Evolutionary conservation across 1,284 basidiomycete species (phyloP).

Genomic region (Xanthoconium separans): DNA sequence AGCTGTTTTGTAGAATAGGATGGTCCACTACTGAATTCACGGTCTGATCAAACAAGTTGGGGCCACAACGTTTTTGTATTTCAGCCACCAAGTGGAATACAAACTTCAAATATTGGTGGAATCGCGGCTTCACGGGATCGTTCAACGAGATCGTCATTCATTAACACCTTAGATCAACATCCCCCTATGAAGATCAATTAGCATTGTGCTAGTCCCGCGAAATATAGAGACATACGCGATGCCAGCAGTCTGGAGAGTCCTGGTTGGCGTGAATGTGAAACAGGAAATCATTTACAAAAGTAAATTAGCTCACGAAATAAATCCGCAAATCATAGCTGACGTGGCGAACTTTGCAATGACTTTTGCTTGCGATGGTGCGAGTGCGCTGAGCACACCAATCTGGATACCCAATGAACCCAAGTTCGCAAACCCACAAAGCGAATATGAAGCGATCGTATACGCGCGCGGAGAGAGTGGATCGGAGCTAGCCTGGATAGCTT

Average conservation of each 20-base stretch:
- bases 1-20: no score
- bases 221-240: slow-evolving; percentile 53
- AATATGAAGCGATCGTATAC: slow-evolving; percentile 78
- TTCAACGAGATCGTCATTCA: not conserved
- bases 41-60: not conserved
- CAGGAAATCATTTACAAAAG: not conserved
- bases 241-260: slow-evolving; percentile 68
- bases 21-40: no score
- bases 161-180: slow-evolving; percentile 43
- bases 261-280: slow-evolving; percentile 11
- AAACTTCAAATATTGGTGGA: not conserved
- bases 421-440: slow-evolving; percentile 90
- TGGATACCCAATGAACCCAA: slow-evolving; percentile 85
- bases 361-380: slow-evolving; percentile 76
- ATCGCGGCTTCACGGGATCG: no score
- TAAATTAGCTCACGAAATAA: slow-evolving; percentile 48
- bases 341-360: slow-evolving; percentile 70
- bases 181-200: slow-evolving; percentile 37
- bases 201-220: not conserved
- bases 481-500: slow-evolving; percentile 47
- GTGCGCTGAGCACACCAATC: slow-evolving; percentile 82
- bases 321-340: slow-evolving; percentile 81
- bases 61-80: not conserved
- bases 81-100: not conserved
- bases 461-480: slow-evolving; percentile 68